Evolutionary conservation across 306 rosid genomes (phyloP).

Genomic region (Castanea sativa): DNA sequence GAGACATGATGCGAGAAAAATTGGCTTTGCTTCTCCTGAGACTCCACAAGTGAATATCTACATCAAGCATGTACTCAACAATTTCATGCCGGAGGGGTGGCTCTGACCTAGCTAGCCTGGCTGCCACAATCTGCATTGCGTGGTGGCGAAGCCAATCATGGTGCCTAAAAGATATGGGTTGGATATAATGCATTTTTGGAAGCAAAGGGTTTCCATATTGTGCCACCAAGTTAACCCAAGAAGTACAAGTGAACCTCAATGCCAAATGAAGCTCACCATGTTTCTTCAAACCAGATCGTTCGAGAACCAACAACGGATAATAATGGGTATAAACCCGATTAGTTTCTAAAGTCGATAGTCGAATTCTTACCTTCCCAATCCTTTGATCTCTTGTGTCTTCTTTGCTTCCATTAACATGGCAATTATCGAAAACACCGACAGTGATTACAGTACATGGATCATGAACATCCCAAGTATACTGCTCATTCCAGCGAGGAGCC

Average conservation of each 20-base stretch:
- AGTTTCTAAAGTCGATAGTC: slow-evolving; percentile 84
- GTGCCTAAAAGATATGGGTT: slow-evolving; percentile 69
- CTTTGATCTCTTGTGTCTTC: slow-evolving; percentile 63
- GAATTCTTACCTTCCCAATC: slow-evolving; percentile 88
- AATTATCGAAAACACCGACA: slow-evolving; percentile 74
- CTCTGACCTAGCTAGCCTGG: slow-evolving; percentile 64
- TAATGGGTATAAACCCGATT: slow-evolving; percentile 76
- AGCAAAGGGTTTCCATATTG: slow-evolving; percentile 82
- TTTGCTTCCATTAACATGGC: slow-evolving; percentile 59
- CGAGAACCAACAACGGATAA: slow-evolving; percentile 80
- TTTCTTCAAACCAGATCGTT: slow-evolving; percentile 65
- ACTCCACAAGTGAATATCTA: slow-evolving; percentile 85
- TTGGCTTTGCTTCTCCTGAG: slow-evolving; percentile 92
- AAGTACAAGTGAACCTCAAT: slow-evolving; percentile 79
- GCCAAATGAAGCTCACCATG: slow-evolving; percentile 95
- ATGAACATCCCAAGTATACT: slow-evolving; percentile 88
- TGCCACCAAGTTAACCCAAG: slow-evolving; percentile 80
- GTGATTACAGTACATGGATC: slow-evolving; percentile 94
- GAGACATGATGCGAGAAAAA: slow-evolving; percentile 68
- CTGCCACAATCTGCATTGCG: slow-evolving; percentile 87
- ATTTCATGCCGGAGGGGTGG: slow-evolving; percentile 85
- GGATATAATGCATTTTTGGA: slow-evolving; percentile 90
- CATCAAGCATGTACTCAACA: slow-evolving; percentile 92
- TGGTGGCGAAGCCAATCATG: slow-evolving; percentile 79
- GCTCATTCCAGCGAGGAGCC: slow-evolving; percentile 92